Evolutionary conservation across 2,329 filamentous ascomycete species (phyloP), one percentile per base, ranked within the genome.

Genomic region (Penicillium digitatum): DNA sequence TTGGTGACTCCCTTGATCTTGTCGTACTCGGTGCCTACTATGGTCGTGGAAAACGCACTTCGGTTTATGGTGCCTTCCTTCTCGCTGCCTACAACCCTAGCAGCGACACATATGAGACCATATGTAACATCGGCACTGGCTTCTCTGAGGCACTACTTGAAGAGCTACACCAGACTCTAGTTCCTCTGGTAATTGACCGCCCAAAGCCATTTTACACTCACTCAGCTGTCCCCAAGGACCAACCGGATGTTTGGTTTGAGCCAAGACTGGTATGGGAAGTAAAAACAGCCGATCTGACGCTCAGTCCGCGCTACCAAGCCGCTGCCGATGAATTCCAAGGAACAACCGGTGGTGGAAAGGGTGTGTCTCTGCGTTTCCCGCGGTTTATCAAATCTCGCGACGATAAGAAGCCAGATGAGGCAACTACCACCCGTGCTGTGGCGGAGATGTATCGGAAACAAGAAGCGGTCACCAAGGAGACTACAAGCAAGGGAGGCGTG

Each of bases 171-270:
- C 79, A 82, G 24, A 81, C 87, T 48, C 85, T 99, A 27, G 87
- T 84, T 0, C 81, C 85, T 9, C 85, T 90, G 47, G 85, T 88
- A 62, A 99, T 99, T 64, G 90, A 95, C 69, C 85, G 87, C 1
- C 84, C 93, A 1, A 99, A 99, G 69, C 94, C 94, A 0, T 99
- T 96, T 73, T 99, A 97, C 75, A 81, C 85, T 1, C 94, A 99
- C 73, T 91, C 88, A 4, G 78, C 81, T 0, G 90, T 89, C 48
- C 85, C 86, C 47, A 93, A 95, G 75, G 91, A 97, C 71, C 94
- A 99, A 72, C 94, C 94, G 1, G 94, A 99, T 72, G 91, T 99
- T 35, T 99, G 94, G 94, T 94, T 99, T 71, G 94, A 99, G 79
- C 90, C 94, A 14, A 85, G 86, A 39, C 87, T 88, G 66, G 94